Conservation (phyloP, 2,329 filamentous ascomycete species). For the Coniochaeta sp. region DNA sequence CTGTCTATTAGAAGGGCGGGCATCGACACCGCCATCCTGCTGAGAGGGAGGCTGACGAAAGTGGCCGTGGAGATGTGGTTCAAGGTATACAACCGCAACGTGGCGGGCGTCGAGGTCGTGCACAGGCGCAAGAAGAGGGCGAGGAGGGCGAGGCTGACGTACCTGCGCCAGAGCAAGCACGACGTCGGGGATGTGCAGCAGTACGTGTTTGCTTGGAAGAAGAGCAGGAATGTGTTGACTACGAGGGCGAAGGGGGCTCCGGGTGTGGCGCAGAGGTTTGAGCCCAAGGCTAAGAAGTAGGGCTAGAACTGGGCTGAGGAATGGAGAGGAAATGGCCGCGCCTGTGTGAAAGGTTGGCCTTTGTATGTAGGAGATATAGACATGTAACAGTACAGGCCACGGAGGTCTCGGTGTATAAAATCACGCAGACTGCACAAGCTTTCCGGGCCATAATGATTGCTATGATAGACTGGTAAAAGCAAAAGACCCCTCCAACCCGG, state of each 20-base stretch:
- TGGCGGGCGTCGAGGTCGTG: constrained; percentile 88
- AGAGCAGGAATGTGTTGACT: constrained; percentile 30
- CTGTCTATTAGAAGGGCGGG: constrained; percentile 83
- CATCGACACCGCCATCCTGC: constrained; percentile 78
- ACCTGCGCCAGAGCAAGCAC: constrained; percentile 82
- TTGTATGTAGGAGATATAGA: not conserved
- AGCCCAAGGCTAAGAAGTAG: constrained; percentile 7
- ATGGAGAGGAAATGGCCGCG: too few relatives aligned
- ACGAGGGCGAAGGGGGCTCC: constrained; percentile 14
- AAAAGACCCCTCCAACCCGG: not conserved
- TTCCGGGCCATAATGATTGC: not conserved
- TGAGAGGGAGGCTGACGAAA: constrained; percentile 79
- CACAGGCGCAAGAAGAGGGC: constrained; percentile 79
- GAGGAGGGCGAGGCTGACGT: constrained; percentile 80
- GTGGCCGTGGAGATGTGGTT: constrained; percentile 96
- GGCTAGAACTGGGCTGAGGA: too few relatives aligned
- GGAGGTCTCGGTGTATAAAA: not conserved
- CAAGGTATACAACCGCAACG: constrained; percentile 87
- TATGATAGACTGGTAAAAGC: not conserved
- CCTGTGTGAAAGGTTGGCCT: too few relatives aligned
- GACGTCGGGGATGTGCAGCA: constrained; percentile 82
- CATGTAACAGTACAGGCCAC: not conserved
- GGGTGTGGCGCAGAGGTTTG: constrained; percentile 12
- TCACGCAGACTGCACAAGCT: not conserved
- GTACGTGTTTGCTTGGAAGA: constrained; percentile 58